phyloP scores from a whole-genome alignment of 192 early-diverging fungal species.

The Coemansia sp. region DNA sequence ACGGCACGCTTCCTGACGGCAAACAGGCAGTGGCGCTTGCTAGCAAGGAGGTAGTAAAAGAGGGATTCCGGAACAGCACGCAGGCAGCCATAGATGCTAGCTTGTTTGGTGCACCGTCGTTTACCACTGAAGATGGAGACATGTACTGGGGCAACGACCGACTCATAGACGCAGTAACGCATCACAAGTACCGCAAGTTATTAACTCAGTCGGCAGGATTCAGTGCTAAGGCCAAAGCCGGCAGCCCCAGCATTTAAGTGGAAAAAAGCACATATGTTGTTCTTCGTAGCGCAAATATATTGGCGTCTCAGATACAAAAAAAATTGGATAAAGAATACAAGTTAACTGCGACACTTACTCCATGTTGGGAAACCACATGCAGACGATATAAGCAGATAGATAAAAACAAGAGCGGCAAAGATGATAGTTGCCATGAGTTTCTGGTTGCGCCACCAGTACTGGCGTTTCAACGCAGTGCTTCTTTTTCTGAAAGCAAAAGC shows the following conservation, averaged over 20 bases:
- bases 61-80: constrained; percentile 41
- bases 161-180: constrained; percentile 40
- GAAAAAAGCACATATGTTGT: not conserved
- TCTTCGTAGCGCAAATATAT: not conserved
- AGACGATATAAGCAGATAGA: constrained; percentile 71
- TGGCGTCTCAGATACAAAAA: constrained; percentile 1
- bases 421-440: constrained; percentile 73
- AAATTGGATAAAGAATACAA: not conserved
- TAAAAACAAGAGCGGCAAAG: constrained; percentile 61
- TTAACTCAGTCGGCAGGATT: constrained; percentile 27
- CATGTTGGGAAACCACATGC: constrained; percentile 80
- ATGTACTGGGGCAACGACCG: constrained; percentile 64
- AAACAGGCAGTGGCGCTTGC: constrained; percentile 29
- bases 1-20: constrained; percentile 14
- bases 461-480: constrained; percentile 75
- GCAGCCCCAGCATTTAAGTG: constrained; percentile 18
- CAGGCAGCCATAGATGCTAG: constrained; percentile 45
- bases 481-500: constrained; percentile 90
- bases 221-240: constrained; percentile 16
- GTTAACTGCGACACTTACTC: constrained; percentile 50
- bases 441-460: constrained; percentile 96
- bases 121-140: constrained; percentile 54
- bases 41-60: constrained; percentile 12
- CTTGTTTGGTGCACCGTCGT: constrained; percentile 58
- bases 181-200: constrained; percentile 28